Evolutionary conservation across 2,329 filamentous ascomycete genomes (phyloP).

Genomic region (Xylaria multiplex): DNA sequence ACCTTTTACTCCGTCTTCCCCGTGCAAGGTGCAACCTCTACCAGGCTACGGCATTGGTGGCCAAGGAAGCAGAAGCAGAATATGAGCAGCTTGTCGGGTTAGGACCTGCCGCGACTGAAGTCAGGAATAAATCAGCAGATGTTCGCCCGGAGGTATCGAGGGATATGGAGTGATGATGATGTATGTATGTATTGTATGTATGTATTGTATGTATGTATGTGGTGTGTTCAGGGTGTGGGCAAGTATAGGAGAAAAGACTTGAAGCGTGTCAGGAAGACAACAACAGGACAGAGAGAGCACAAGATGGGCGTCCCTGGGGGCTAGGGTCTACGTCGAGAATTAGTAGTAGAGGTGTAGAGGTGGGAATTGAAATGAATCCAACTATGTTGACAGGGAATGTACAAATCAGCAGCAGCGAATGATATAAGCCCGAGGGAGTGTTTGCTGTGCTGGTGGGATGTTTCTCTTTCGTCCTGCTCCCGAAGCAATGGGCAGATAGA

Average conservation of each 20-base stretch:
- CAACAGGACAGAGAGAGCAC: constrained; percentile 3
- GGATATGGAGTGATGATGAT: constrained; percentile 14
- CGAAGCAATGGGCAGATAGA: constrained; percentile 22
- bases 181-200: background rate
- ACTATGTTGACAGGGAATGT: constrained; percentile 26
- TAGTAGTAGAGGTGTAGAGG: constrained; percentile 14
- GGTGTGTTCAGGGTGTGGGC: constrained; percentile 12
- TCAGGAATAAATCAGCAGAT: constrained; percentile 42
- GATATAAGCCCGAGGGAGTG: constrained; percentile 21
- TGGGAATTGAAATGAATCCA: constrained; percentile 21
- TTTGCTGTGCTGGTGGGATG: constrained; percentile 33
- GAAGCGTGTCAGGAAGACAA: constrained; percentile 15
- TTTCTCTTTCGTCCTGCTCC: constrained; percentile 18
- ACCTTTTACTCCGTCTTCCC: constrained; percentile 29
- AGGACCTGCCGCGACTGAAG: constrained; percentile 41
- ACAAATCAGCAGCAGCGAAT: constrained; percentile 33
- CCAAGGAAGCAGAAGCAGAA: constrained; percentile 39
- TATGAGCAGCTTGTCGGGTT: constrained; percentile 32
- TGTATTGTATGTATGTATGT: background rate
- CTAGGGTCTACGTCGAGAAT: constrained; percentile 24
- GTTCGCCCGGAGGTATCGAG: constrained; percentile 26
- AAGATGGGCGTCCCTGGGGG: constrained; percentile 16
- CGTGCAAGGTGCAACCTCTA: constrained; percentile 43
- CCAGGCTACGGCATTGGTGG: constrained; percentile 47
- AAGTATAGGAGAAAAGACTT: constrained; percentile 11